A percentile compares a stretch with the other conserved stretches of the same genome.
These are phyloP conservation scores for Rheum nobile DNA, from an alignment of 148 eudicot genomes.

Conservation along the genomic window DNA sequence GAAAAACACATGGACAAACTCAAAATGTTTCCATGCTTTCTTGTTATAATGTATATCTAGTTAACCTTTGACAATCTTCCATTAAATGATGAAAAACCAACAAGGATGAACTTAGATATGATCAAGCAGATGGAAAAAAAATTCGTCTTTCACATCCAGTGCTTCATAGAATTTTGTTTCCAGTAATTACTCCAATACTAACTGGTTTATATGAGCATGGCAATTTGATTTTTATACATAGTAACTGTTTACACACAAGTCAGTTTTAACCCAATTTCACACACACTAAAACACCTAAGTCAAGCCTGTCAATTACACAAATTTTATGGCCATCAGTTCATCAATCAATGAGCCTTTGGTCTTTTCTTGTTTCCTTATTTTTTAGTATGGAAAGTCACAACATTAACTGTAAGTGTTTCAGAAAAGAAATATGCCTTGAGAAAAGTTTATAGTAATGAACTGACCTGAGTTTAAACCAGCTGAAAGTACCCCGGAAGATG, in stretches of 20 bases:
- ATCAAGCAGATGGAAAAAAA: too few species aligned
- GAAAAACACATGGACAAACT: not conserved
- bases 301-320: too few species aligned
- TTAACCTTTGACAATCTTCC: not conserved
- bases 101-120: too few species aligned
- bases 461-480: slow-evolving; percentile 89
- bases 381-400: not conserved
- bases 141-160: too few species aligned
- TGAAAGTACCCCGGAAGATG: slow-evolving; percentile 84
- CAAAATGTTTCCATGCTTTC: not conserved
- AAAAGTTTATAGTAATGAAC: not conserved
- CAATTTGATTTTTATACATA: not conserved
- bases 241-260: not conserved
- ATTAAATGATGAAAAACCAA: too few species aligned
- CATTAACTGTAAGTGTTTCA: not conserved
- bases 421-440: not conserved
- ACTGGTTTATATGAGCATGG: too few species aligned
- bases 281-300: too few species aligned
- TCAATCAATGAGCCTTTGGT: not conserved
- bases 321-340: not conserved
- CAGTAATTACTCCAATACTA: too few species aligned
- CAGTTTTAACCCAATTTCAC: too few species aligned
- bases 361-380: not conserved
- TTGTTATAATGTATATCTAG: not conserved
- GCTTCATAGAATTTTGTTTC: too few species aligned